Percentiles rank a stretch among this genome's conserved stretches.
Conservation (phyloP, 2,329 filamentous ascomycete genomes). For the Scleromitrula shiraiana region DNA sequence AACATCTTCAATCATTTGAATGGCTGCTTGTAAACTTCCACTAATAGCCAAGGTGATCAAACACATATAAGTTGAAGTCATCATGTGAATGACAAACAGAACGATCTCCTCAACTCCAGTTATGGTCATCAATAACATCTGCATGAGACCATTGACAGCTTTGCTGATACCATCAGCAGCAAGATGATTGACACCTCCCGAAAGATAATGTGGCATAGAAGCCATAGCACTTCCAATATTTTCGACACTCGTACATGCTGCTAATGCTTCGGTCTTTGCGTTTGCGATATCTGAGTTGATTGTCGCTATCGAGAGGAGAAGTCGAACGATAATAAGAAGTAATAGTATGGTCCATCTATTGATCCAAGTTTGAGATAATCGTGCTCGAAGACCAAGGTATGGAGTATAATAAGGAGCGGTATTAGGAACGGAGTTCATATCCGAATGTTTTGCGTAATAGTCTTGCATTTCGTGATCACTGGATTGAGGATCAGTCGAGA, state of each 20-base stretch:
- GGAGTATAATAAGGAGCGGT: constrained; percentile 70
- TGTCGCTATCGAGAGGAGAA: constrained; percentile 66
- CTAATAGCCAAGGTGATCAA: constrained; percentile 77
- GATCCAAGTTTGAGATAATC: constrained; percentile 93
- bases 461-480: constrained; percentile 27
- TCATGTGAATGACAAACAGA: constrained; percentile 85
- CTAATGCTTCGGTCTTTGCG: constrained; percentile 73
- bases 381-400: constrained; percentile 82
- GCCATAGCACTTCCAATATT: constrained; percentile 91
- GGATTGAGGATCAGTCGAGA: constrained; percentile 32
- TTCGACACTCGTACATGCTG: constrained; percentile 87
- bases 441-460: constrained; percentile 14
- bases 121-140: constrained; percentile 69
- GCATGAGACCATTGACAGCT: constrained; percentile 71
- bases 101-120: constrained; percentile 81
- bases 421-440: constrained; percentile 27
- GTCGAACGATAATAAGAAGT: constrained; percentile 72
- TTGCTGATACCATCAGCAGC: constrained; percentile 73
- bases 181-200: constrained; percentile 78
- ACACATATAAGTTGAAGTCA: constrained; percentile 85
- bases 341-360: constrained; percentile 94
- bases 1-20: constrained; percentile 53
- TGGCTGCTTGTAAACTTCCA: constrained; percentile 65
- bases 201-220: constrained; percentile 95
- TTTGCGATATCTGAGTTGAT: constrained; percentile 67